These are phyloP conservation scores for Corymbia calophylla DNA, from an alignment of 441 rosid species.

Conservation along the genomic window DNA sequence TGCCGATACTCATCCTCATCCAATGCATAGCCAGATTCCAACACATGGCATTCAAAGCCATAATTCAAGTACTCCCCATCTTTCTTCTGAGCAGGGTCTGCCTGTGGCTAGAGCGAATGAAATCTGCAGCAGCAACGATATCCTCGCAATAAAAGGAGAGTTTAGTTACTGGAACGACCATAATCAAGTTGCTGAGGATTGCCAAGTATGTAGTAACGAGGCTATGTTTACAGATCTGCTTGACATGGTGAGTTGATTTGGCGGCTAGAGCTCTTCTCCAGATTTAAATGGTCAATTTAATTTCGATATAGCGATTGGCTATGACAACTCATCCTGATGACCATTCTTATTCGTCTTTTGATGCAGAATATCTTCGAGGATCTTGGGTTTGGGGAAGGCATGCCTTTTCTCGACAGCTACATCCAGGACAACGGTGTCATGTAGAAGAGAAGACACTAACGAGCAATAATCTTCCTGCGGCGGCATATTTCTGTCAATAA, in stretches of 20 bases:
- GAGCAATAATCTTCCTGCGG: background rate
- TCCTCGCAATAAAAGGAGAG: background rate
- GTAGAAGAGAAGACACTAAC: background rate
- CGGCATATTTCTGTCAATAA: background rate
- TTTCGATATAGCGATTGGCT: background rate
- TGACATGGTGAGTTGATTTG: background rate
- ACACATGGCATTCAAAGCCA: background rate
- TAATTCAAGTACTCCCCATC: background rate
- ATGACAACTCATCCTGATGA: background rate
- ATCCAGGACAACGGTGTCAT: background rate
- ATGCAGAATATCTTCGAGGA: background rate
- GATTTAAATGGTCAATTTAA: background rate
- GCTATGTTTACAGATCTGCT: background rate
- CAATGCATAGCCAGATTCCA: background rate
- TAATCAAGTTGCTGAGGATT: background rate
- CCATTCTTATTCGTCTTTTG: background rate
- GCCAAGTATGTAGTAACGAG: background rate
- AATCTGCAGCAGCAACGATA: background rate
- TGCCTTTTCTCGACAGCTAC: background rate
- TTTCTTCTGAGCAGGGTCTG: background rate
- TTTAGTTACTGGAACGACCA: background rate
- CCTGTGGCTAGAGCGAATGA: background rate
- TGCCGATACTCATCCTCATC: background rate
- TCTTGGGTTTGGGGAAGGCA: background rate
- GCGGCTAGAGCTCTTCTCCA: background rate